Conservation (phyloP, 768 basidiomycete species). For the Hydnomerulius pinastri region DNA sequence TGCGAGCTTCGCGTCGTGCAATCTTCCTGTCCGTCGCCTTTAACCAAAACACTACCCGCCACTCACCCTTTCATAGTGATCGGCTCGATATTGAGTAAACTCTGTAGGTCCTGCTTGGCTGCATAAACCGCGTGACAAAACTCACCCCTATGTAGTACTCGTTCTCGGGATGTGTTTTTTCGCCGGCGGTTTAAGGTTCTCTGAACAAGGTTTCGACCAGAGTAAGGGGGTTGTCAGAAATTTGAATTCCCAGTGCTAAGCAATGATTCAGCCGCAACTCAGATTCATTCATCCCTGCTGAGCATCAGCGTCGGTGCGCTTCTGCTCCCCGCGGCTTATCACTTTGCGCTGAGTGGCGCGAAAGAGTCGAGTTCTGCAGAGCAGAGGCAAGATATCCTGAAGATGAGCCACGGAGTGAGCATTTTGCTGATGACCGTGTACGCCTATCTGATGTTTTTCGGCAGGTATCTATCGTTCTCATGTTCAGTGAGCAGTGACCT, state of each 20-base stretch:
- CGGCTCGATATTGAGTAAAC: slow-evolving; percentile 81
- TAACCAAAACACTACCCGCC: background rate
- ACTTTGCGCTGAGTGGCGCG: slow-evolving; percentile 47
- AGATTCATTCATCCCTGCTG: slow-evolving; percentile 74
- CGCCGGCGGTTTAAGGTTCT: slow-evolving; percentile 75
- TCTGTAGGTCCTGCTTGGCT: slow-evolving; percentile 42
- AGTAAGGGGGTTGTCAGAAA: slow-evolving; percentile 45
- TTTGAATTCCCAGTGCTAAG: slow-evolving; percentile 3
- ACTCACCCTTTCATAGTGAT: slow-evolving; percentile 52
- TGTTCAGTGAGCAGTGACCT: slow-evolving; percentile 44
- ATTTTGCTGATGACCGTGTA: background rate
- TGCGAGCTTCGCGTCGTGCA: slow-evolving; percentile 85
- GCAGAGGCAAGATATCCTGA: slow-evolving; percentile 45
- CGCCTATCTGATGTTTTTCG: slow-evolving; percentile 4
- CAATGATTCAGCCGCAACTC: slow-evolving; percentile 48
- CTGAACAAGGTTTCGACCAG: slow-evolving; percentile 76
- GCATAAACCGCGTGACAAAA: background rate
- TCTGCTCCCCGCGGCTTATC: slow-evolving; percentile 79
- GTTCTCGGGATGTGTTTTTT: slow-evolving; percentile 92
- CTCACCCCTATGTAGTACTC: slow-evolving; percentile 49
- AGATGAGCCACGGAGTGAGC: slow-evolving; percentile 55
- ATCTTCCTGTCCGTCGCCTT: slow-evolving; percentile 58
- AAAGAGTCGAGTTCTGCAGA: slow-evolving; percentile 20
- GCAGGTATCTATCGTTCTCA: slow-evolving; percentile 53
- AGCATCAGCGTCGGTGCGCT: slow-evolving; percentile 80